These are phyloP conservation scores for Eruca vesicaria DNA, from an alignment of 441 rosid genomes.

Conservation along the genomic window DNA sequence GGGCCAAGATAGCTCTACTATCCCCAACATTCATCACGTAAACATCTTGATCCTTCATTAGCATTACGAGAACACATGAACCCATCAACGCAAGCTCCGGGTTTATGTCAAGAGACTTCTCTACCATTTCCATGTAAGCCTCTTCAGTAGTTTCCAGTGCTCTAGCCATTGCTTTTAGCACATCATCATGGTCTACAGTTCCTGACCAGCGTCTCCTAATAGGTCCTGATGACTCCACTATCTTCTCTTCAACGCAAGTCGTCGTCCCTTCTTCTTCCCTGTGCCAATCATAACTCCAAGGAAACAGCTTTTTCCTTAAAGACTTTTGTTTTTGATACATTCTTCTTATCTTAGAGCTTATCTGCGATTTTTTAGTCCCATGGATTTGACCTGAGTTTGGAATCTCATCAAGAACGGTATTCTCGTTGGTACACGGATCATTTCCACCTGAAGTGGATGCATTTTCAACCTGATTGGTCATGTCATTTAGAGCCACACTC, in stretches of 20 bases:
- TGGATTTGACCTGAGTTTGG: slow-evolving; percentile 50
- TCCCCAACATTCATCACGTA: slow-evolving; percentile 97
- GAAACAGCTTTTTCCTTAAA: slow-evolving; percentile 83
- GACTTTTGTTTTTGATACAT: slow-evolving; percentile 84
- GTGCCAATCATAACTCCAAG: slow-evolving; percentile 98
- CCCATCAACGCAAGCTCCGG: slow-evolving; percentile 98
- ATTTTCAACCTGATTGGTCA: slow-evolving; percentile 49
- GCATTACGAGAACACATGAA: slow-evolving; percentile 90
- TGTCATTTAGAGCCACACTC: too few relatives aligned
- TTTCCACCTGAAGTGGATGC: slow-evolving; percentile 75
- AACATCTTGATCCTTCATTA: slow-evolving; percentile 97
- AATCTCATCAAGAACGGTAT: slow-evolving; percentile 33
- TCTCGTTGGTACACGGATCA: slow-evolving; percentile 42
- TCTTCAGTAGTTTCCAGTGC: slow-evolving; percentile 77
- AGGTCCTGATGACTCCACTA: slow-evolving; percentile 59
- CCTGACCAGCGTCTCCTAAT: slow-evolving; percentile 86
- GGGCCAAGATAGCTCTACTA: slow-evolving; percentile 86
- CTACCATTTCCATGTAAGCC: slow-evolving; percentile 94
- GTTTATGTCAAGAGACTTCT: slow-evolving; percentile 73
- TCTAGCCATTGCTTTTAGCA: slow-evolving; percentile 78
- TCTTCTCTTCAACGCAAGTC: slow-evolving; percentile 58
- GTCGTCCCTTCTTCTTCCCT: slow-evolving; percentile 51
- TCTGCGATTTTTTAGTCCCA: slow-evolving; percentile 49
- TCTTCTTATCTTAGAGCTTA: slow-evolving; percentile 66
- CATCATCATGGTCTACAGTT: slow-evolving; percentile 71